Base-by-base conservation (phyloP, 106 monocot species). In the Phalaenopsis aphrodite region DNA sequence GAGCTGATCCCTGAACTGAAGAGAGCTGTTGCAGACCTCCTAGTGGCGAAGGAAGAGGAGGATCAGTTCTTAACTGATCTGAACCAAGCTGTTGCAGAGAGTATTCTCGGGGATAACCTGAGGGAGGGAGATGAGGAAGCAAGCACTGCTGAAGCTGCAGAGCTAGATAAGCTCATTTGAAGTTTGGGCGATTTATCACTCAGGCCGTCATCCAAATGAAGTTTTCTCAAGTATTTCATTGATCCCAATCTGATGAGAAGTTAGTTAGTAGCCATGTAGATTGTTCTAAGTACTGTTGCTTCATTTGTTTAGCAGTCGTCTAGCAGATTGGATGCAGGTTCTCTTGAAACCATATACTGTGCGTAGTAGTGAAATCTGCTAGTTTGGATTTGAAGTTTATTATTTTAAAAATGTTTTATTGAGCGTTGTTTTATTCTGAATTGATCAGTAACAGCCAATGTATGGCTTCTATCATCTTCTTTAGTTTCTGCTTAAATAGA, bases 141-240 rank as follows among this genome's bases (percentile, higher is more conserved):
- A 11, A 55, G 7, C 19, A 30, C 30, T 30, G 52, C 55, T 55
- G 36, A 10, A 41, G 78, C 52, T 30, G 77, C 19, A 78, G 6
- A 41, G 39, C 78, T 78, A 16, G 23, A 78, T 39, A 57, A 78
- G 18, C 41, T 78, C 18, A n/a, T 78, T 78, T 38, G 57, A 78
- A 42, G 39, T 42, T 7, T 78, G 42, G 57, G 56, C 5, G 78
- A 78, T 58, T 58, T 78, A 58, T 38, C 78, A 8, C 78, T 78
- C 14, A 18, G 58, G 39, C 57, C 78, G 41, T 48, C n/a, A 10
- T 30, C 12, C 30, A 49, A 76, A 23, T 24, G 12, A 12, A 47
- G 21, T 52, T 69, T 14, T 69, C 21, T 15, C 9, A 42, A 24
- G 2, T 21, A 52, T 19, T 17, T 76, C n/a, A 8, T 76, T 76